Conservation (phyloP, 2,329 filamentous ascomycete species). For the Metarhizium guizhouense region DNA sequence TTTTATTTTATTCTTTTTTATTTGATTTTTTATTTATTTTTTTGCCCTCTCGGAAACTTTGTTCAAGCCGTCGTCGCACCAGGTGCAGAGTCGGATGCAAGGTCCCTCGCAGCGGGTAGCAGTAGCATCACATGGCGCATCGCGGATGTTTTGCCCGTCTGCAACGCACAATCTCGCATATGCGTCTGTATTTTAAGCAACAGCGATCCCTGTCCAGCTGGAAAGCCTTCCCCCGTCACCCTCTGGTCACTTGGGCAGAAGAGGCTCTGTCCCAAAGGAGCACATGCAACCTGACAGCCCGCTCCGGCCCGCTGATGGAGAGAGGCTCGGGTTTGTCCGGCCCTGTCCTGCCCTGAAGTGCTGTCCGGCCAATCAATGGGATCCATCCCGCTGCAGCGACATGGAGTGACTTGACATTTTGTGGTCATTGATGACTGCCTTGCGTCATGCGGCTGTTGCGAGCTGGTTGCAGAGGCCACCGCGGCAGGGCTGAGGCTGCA, state of each 20-base stretch:
- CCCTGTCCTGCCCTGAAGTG: not conserved
- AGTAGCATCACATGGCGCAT: not conserved
- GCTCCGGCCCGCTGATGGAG: not conserved
- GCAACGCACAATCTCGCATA: not conserved
- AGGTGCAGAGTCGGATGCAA: too few relatives aligned
- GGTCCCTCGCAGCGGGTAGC: too few relatives aligned
- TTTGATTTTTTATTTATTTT: too few relatives aligned
- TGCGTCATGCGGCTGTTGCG: not conserved
- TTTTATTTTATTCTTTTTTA: too few relatives aligned
- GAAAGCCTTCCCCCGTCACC: not conserved
- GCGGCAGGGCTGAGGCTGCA: not conserved
- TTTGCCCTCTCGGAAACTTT: too few relatives aligned
- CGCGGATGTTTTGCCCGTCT: not conserved
- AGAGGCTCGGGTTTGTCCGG: not conserved
- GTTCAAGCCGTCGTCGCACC: too few relatives aligned
- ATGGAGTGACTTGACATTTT: not conserved
- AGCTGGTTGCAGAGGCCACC: not conserved
- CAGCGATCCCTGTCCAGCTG: conserved; percentile 11
- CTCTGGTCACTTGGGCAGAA: too few relatives aligned
- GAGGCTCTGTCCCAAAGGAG: too few relatives aligned
- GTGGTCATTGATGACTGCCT: not conserved
- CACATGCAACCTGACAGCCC: too few relatives aligned
- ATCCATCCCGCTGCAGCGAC: too few relatives aligned
- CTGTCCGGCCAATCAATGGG: too few relatives aligned
- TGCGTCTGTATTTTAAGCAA: not conserved